Conservation (phyloP, 2,329 filamentous ascomycete genomes). For the Leptographium lundbergii region DNA sequence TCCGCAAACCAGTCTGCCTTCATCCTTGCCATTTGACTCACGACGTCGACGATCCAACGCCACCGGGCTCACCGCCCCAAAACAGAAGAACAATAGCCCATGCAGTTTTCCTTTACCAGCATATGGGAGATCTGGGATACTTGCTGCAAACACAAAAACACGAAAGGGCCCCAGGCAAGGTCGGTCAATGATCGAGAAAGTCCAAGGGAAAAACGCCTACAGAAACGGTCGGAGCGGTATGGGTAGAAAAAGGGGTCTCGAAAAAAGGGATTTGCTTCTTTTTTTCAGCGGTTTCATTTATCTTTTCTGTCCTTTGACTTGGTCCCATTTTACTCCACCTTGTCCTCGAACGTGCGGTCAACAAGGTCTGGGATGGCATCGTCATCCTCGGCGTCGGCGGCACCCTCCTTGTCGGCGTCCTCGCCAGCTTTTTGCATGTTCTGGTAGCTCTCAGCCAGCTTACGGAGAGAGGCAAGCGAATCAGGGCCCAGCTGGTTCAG, state of each 20-base stretch:
- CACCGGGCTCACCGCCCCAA: not conserved
- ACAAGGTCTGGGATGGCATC: slow-evolving; percentile 97
- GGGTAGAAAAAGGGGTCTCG: not conserved
- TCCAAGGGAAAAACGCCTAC: not conserved
- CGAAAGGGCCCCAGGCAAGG: not conserved
- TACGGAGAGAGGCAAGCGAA: slow-evolving; percentile 92
- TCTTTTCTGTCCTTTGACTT: slow-evolving; percentile 1
- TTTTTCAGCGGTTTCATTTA: slow-evolving; percentile 6
- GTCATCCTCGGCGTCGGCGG: slow-evolving; percentile 62
- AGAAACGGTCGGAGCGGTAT: not conserved
- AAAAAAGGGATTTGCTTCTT: slow-evolving; percentile 2
- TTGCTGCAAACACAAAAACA: not conserved
- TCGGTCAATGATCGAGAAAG: not conserved
- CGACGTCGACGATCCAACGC: not conserved
- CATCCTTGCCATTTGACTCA: not conserved
- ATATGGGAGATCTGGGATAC: not conserved
- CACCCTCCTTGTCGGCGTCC: slow-evolving; percentile 67
- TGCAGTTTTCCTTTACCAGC: not conserved
- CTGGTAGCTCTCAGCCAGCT: slow-evolving; percentile 99
- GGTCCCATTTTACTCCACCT: slow-evolving; percentile 62
- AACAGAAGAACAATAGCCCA: not conserved
- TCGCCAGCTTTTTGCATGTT: slow-evolving; percentile 83
- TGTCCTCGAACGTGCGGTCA: slow-evolving; percentile 96
- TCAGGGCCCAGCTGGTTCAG: slow-evolving; percentile 99
- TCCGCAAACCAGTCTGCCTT: not conserved